Evolutionary conservation across 805 yeast species (phyloP), one percentile per base, ranked within the genome.

Genomic region (Candida odintsovae): DNA sequence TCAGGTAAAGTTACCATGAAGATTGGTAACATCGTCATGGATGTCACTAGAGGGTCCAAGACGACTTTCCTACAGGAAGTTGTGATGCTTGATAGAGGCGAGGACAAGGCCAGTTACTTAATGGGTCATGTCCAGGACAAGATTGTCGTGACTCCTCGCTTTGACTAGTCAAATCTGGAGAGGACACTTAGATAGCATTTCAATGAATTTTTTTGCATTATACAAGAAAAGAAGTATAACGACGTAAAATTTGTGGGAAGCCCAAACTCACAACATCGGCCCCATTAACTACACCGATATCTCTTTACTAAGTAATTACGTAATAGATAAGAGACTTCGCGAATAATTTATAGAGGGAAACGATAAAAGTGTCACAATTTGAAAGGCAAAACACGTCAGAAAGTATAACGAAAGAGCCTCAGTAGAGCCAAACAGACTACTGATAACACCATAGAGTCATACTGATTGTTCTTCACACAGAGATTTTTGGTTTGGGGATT

Each of bases 1-100:
- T 87, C 96, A 1, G 98, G 98, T 3, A 86, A 78, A 60, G 63
- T 89, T 19, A 74, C 95, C 4, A 75, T 90, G 63, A 76, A 79
- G 49, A 68, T 92, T 35, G 96, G 96, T 13, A 77, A 80, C 43
- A 76, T 79, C 8, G 71, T 77, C 3, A 75, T 82, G 73, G 88
- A 84, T 47, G 80, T 90, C 20, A 70, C 81, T 5, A 75, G 77
- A 56, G 97, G 97, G 15, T 80, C 87, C 3, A 75, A 81, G 12
- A 64, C 86, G 7, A 72, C 77, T 5, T 82, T 89, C 51, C 66
- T 85, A 23, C 97, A 92, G 62, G 92, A 88, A 48, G 70, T 87
- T 10, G 78, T 84, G 18, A 52, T 83, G n/a, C 43, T 51, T 44
- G 76, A 80, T 40, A 65, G 64, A 13, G 64, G 65, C 1, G 65